Conservation (phyloP, 257 asterid genomes). For the Prunella vulgaris region DNA sequence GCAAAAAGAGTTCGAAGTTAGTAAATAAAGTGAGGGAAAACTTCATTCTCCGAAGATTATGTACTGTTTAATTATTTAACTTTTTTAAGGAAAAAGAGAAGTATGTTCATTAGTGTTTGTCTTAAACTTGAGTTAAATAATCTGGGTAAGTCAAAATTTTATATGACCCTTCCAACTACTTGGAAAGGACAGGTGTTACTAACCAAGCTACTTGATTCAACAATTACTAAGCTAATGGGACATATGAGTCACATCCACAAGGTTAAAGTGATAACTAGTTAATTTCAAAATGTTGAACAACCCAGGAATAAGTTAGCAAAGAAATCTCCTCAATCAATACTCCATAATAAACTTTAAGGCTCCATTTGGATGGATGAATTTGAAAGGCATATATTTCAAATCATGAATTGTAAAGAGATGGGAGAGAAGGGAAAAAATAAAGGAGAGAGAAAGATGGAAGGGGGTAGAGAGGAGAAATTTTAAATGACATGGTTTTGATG, state of each 20-base stretch:
- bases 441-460: no score
- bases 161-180: neutral
- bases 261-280: neutral
- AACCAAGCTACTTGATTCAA: neutral
- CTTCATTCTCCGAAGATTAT: neutral
- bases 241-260: neutral
- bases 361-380: no score
- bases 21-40: constrained; percentile 4
- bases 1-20: neutral
- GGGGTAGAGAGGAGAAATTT: no score
- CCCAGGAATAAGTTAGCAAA: neutral
- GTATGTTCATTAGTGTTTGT: neutral
- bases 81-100: neutral
- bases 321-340: neutral
- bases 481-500: no score
- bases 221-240: neutral
- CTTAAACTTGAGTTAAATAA: neutral
- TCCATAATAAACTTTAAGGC: neutral
- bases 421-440: no score
- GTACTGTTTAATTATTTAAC: neutral
- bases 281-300: neutral
- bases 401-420: no score
- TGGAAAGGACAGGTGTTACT: neutral
- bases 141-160: neutral
- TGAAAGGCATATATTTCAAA: no score